Evolutionary conservation across 2,329 filamentous ascomycete species (phyloP), one percentile per base, ranked within the genome.

Genomic region (Lecanicillium sp.): DNA sequence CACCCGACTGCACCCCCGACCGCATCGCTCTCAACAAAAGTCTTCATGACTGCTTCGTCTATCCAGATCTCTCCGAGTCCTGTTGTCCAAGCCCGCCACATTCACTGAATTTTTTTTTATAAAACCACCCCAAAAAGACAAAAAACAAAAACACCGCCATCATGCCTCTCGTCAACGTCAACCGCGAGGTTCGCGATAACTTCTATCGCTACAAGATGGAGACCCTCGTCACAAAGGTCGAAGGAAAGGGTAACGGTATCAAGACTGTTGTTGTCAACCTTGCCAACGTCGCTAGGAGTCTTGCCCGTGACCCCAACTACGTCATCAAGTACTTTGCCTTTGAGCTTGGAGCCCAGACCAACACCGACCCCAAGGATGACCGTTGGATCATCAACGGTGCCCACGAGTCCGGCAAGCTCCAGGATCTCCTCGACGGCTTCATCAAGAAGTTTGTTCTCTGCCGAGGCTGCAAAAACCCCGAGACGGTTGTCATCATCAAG

Each of bases 191-290:
- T 76, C 86, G 85, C 78, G 93, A 98, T 75, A 86, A 86, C 74
- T 98, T 96, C 83, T 98, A 98, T 77, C 93, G 93, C 71, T 98
- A 98, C 84, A 98, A 98, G 83, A 98, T 98, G 93, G 93, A 97
- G 77, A 86, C 84, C 62, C 77, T 98, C 67, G 89, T 95, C 78
- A 95, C 93, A 70, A 98, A 98, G 80, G 94, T 98, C 62, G 93
- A 98, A 75, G 93, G 93, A 73, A 98, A 98, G 74, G 93, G 93
- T 59, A 98, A 98, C 75, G 93, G 93, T 66, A 98, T 98, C 83
- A 98, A 98, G 79, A 98, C 60, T 61, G 93, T 98, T 64, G 85
- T 98, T 60, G 89, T 95, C 79, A 98, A 98, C 72, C 74, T 98
- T 66, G 88, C 84, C 78, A 94, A 87, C 66, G 90, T 98, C 59